phyloP scores from a whole-genome alignment of 1,139 yeast species.

The Candida tropicalis region DNA sequence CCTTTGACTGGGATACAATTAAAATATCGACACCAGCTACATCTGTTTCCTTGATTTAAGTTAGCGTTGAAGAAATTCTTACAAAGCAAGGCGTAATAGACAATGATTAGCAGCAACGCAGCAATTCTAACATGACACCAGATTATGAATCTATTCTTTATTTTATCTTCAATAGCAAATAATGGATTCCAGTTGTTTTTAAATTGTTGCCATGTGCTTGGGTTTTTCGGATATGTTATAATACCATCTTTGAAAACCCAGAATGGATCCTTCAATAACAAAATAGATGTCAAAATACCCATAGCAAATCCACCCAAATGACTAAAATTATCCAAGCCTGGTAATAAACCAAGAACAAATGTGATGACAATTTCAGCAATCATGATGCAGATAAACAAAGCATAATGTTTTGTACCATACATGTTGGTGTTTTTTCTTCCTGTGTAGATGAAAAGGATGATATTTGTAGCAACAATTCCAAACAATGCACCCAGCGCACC shows the following conservation, averaged over 20 bases:
- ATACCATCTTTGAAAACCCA: conserved; percentile 47
- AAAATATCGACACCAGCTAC: conserved; percentile 75
- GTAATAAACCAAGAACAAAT: conserved; percentile 66
- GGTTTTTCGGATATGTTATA: conserved; percentile 38
- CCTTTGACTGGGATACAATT: conserved; percentile 72
- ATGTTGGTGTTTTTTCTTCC: conserved; percentile 51
- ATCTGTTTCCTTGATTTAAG: conserved; percentile 36
- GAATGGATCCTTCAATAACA: conserved; percentile 62
- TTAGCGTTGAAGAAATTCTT: conserved; percentile 51
- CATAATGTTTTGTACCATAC: conserved; percentile 46
- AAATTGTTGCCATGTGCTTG: conserved; percentile 45
- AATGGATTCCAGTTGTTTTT: conserved; percentile 47
- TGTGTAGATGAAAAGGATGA: conserved; percentile 59
- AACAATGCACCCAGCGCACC: conserved; percentile 80
- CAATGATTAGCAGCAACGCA: conserved; percentile 49
- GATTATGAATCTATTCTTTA: conserved; percentile 34
- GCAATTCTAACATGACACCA: conserved; percentile 57
- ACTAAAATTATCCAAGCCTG: conserved; percentile 76
- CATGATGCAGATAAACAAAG: conserved; percentile 49
- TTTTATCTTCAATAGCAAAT: conserved; percentile 37
- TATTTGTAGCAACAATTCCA: conserved; percentile 67
- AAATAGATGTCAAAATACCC: conserved; percentile 57
- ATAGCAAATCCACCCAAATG: conserved; percentile 77
- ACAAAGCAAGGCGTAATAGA: conserved; percentile 53
- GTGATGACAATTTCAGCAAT: conserved; percentile 61